Conservation (phyloP, 2,329 filamentous ascomycete genomes). For the Dothiorella sarmentorum region DNA sequence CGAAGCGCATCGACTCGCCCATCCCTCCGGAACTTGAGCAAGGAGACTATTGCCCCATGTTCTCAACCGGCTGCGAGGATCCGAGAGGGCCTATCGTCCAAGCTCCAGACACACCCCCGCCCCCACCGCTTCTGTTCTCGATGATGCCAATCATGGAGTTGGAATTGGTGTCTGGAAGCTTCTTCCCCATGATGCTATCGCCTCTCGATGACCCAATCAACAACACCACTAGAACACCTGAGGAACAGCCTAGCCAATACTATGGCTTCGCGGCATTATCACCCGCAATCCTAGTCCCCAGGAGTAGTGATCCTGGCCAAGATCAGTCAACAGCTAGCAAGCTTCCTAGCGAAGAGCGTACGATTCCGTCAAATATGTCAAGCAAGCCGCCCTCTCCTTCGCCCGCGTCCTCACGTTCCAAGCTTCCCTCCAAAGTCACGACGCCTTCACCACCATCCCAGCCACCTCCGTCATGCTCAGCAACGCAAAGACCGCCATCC, state of each 20-base stretch:
- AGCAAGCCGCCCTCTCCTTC: background rate
- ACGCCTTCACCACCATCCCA: background rate
- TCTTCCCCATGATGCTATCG: background rate
- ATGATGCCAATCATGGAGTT: background rate
- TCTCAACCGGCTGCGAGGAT: background rate
- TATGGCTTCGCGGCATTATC: no score
- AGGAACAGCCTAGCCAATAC: background rate
- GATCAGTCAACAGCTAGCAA: no score
- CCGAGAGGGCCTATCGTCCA: background rate
- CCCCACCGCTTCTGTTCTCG: conserved; percentile 4
- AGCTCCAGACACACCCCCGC: conserved; percentile 1
- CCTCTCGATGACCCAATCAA: background rate
- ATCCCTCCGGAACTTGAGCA: background rate
- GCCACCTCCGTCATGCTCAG: no score
- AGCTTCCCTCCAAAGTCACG: no score
- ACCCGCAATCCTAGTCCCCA: no score
- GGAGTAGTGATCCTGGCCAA: no score
- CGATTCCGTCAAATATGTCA: no score
- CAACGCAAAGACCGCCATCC: background rate
- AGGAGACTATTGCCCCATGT: background rate
- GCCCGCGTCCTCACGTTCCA: background rate
- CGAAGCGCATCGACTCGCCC: background rate
- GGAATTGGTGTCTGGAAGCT: background rate
- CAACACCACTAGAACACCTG: background rate
- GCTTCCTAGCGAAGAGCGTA: no score